Conservation (phyloP, 75 land plant genomes). For the Pinus taeda region DNA sequence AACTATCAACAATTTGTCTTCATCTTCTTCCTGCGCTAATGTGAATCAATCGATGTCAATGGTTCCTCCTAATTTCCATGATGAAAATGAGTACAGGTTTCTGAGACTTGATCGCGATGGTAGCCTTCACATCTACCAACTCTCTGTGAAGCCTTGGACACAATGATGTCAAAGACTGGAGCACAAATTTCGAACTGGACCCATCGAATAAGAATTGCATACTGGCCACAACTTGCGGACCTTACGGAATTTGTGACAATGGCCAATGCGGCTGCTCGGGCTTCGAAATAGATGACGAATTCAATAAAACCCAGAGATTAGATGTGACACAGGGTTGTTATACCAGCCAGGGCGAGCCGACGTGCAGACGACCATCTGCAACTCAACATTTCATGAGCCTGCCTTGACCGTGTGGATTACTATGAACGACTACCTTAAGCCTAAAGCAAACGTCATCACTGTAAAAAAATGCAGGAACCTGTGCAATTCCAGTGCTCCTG, state of each 20-base stretch:
- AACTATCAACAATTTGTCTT: neutral
- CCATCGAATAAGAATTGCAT: neutral
- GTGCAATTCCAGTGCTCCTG: conserved; percentile 12
- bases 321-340: neutral
- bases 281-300: neutral
- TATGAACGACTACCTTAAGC: neutral
- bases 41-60: too few relatives aligned
- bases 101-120: conserved; percentile 7
- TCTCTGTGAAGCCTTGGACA: neutral
- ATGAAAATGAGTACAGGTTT: neutral
- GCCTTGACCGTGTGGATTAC: conserved; percentile 9
- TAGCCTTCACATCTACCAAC: neutral
- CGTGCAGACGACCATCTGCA: neutral
- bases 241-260: conserved; percentile 24
- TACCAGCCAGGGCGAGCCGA: neutral
- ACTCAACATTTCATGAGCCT: neutral
- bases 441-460: neutral
- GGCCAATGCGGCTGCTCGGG: conserved; percentile 23
- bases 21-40: neutral
- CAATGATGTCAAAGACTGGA: neutral
- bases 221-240: conserved; percentile 21
- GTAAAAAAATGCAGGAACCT: neutral
- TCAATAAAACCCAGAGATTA: neutral
- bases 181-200: neutral
- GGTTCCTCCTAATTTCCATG: too few relatives aligned